phyloP scores from a whole-genome alignment of 1,139 yeast genomes.

The Keqinozyma sinolaborantium region DNA sequence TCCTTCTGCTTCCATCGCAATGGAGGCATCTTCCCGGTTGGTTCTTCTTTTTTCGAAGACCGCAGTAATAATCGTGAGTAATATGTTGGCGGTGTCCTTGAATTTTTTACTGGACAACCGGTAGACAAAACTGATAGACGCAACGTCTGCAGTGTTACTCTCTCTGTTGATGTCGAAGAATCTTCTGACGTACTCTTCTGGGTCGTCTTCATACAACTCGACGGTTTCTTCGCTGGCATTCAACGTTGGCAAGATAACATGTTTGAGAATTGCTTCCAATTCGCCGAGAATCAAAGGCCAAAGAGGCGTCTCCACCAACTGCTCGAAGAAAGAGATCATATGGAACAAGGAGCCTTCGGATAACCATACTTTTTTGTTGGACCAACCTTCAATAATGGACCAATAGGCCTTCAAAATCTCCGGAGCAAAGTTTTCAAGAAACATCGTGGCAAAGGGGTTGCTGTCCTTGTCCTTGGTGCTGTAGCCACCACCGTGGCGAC shows the following conservation, averaged over 20 bases:
- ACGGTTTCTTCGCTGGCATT: conserved; percentile 53
- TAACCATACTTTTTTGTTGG: conserved; percentile 52
- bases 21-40: conserved; percentile 22
- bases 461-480: conserved; percentile 32
- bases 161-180: conserved; percentile 71
- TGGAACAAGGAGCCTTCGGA: conserved; percentile 59
- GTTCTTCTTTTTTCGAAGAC: conserved; percentile 43
- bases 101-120: conserved; percentile 46
- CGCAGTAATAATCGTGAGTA: conserved; percentile 49
- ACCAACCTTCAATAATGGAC: conserved; percentile 59
- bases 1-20: conserved; percentile 46
- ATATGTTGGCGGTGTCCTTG: conserved; percentile 34
- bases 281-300: conserved; percentile 56
- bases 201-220: conserved; percentile 68
- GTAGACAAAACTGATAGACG: conserved; percentile 73
- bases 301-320: conserved; percentile 51
- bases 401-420: conserved; percentile 58
- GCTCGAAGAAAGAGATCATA: conserved; percentile 62
- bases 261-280: conserved; percentile 54
- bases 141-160: conserved; percentile 72
- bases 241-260: conserved; percentile 61
- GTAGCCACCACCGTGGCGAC: conserved; percentile 52
- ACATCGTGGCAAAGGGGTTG: conserved; percentile 41
- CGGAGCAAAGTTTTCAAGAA: conserved; percentile 55
- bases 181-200: conserved; percentile 70